Percentiles rank a stretch among this genome's conserved stretches.
Conservation (phyloP, 2,329 filamentous ascomycete species). For the Pestalotiopsis sp. region DNA sequence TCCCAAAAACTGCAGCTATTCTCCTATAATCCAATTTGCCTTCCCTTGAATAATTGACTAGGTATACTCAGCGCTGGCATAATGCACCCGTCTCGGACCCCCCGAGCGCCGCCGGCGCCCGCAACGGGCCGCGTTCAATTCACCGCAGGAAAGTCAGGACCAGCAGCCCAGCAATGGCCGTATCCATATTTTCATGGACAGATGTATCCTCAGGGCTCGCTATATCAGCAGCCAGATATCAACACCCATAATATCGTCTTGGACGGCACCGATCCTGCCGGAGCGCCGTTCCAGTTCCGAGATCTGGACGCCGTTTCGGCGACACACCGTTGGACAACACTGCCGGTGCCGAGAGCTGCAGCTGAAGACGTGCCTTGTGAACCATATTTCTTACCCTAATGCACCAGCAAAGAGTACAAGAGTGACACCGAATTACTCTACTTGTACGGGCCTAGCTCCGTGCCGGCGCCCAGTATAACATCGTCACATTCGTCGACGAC, state of each 20-base stretch:
- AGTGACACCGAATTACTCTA: background rate
- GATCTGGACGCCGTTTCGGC: background rate
- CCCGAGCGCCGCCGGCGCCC: background rate
- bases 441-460: background rate
- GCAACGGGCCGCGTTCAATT: background rate
- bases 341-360: background rate
- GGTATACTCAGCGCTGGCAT: background rate
- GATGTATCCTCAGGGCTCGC: background rate
- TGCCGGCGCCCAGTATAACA: background rate
- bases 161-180: background rate
- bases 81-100: background rate
- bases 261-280: background rate
- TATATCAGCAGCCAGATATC: background rate
- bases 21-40: background rate
- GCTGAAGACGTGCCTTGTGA: background rate
- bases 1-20: background rate
- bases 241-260: background rate
- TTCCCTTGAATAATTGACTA: background rate
- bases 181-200: background rate
- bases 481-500: constrained; percentile 16
- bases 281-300: background rate
- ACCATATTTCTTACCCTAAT: background rate
- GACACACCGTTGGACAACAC: background rate
- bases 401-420: background rate
- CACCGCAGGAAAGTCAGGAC: background rate